Percentiles rank a stretch among this genome's conserved stretches.
phyloP scores from a whole-genome alignment of 345 rosid species.

The Streptanthus diversifolius region DNA sequence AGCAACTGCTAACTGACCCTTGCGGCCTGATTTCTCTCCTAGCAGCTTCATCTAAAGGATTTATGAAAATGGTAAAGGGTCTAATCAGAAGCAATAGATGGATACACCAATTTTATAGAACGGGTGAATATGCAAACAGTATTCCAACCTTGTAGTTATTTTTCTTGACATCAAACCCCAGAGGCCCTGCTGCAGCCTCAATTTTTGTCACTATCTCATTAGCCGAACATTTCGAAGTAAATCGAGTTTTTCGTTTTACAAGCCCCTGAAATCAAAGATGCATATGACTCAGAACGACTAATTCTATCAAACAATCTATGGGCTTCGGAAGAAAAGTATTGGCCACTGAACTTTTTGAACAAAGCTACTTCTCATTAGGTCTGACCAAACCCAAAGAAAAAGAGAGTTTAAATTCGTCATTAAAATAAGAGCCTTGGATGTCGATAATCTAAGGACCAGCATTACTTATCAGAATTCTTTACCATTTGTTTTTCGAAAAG shows the following conservation, averaged over 20 bases:
- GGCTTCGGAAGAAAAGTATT: not conserved
- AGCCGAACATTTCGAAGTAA: constrained; percentile 82
- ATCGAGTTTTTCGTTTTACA: constrained; percentile 87
- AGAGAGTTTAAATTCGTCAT: too few relatives aligned
- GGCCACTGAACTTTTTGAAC: not conserved
- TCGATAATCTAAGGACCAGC: not conserved
- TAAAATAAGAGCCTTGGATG: not conserved
- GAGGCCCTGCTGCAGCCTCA: constrained; percentile 74
- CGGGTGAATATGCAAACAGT: not conserved
- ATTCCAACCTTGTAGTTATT: constrained; percentile 74
- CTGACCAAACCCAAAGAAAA: not conserved
- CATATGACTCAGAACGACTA: constrained; percentile 13
- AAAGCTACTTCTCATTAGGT: not conserved
- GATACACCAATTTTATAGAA: not conserved
- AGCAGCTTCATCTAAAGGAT: constrained; percentile 70
- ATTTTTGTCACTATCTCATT: constrained; percentile 87
- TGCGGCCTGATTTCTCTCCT: constrained; percentile 96
- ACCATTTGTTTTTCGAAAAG: constrained; percentile 98
- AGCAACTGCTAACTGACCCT: constrained; percentile 92
- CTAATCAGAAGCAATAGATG: not conserved
- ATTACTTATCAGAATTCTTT: constrained; percentile 14
- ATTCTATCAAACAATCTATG: not conserved
- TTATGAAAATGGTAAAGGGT: not conserved
- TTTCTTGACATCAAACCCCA: constrained; percentile 96
- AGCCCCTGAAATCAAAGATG: constrained; percentile 57